These are phyloP conservation scores for Sambucus nigra DNA, from an alignment of 129 eudicot genomes.

Conservation along the genomic window DNA sequence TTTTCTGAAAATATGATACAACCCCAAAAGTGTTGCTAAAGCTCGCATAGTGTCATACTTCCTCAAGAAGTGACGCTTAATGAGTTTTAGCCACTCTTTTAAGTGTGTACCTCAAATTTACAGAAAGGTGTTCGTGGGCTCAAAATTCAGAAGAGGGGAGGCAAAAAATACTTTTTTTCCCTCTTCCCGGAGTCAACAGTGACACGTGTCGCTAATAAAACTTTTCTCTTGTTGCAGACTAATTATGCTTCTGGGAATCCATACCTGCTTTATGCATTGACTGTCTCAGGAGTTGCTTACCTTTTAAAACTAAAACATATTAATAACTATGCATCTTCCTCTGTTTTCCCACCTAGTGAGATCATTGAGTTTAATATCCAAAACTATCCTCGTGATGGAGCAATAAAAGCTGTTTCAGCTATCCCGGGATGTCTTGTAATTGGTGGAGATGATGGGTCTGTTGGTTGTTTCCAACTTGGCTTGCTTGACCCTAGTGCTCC, in stretches of 20 bases:
- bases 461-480: conserved; percentile 64
- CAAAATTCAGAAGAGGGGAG: too few relatives aligned
- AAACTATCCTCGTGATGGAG: conserved; percentile 41
- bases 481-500: conserved; percentile 53
- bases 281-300: conserved; percentile 63
- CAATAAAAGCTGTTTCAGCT: conserved; percentile 59
- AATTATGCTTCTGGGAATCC: conserved; percentile 34
- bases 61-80: too few relatives aligned
- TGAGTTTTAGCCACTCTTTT: too few relatives aligned
- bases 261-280: conserved; percentile 59
- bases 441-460: conserved; percentile 81
- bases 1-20: too few relatives aligned
- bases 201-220: background rate
- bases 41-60: too few relatives aligned
- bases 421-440: conserved; percentile 52
- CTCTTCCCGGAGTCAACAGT: background rate
- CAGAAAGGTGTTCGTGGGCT: too few relatives aligned
- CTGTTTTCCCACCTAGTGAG: conserved; percentile 45
- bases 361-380: conserved; percentile 45
- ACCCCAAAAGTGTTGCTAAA: too few relatives aligned
- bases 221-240: conserved; percentile 31
- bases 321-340: conserved; percentile 39
- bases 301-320: conserved; percentile 39
- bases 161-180: too few relatives aligned
- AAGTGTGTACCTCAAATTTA: too few relatives aligned